Evolutionary conservation across 345 rosid species (phyloP), one percentile per base, ranked within the genome.

Genomic region (Arabis alpina): DNA sequence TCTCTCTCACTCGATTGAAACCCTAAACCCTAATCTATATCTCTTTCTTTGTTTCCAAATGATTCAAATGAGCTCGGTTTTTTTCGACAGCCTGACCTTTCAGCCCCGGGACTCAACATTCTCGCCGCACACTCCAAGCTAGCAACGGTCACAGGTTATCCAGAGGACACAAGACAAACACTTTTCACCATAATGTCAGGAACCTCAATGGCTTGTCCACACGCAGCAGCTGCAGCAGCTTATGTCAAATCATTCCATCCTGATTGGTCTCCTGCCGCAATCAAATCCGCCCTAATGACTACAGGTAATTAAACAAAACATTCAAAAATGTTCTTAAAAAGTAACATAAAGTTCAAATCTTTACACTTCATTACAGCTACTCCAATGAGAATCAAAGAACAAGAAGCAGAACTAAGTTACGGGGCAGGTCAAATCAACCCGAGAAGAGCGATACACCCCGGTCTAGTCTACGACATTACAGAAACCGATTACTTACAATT

Each of bases 121-220:
- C 74, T 93, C 8, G 97, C 93, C 3, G 95, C 85, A n/a, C 83
- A 77, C 85, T 71, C 97, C 1, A 68, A 76, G 47, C 69, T 87
- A 54, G 58, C 67, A 19, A 61, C 94, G 0, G 6, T 85, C 40
- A 84, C 90, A 0, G 90, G 73, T 14, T 62, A 70, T 15, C 6
- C 82, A 4, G 12, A 6, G 4, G 98, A 90, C 78, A 54, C 36
- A 5, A 80, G 92, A 14, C 53, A 64, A 23, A 37, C 80, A 2
- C 40, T 61, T 1, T 93, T 79, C 79, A 79, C 81, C 77, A 79
- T 93, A 40, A 15, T 87, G 51, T 93, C 98, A 1, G 96, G 97
- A 66, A 93, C 97, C 51, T 91, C 98, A 25, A 89, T 91, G 94
- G 80, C 98, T 63, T 88, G 88, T 76, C 98, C 98, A 50, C 97